Conservation (phyloP, 208 protist genomes). For the Acanthamoeba triangularis region DNA sequence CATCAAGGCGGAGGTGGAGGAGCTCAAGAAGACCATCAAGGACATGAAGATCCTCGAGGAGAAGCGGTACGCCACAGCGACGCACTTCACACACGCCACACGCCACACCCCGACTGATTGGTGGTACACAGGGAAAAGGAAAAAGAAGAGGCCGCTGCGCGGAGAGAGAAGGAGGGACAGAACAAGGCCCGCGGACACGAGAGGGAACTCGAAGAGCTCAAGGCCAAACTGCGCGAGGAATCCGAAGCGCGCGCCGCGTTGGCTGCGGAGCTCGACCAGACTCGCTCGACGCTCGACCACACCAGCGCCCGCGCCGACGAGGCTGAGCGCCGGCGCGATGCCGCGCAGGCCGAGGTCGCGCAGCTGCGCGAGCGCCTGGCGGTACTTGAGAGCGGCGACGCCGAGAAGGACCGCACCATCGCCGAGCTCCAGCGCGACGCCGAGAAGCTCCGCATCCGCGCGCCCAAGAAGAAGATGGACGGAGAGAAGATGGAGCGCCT, state of each 20-base stretch:
- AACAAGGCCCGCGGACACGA: neutral
- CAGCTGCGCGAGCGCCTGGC: neutral
- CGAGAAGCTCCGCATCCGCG: conserved; percentile 23
- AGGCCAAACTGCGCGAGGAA: neutral
- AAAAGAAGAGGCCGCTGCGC: neutral
- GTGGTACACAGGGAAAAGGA: neutral
- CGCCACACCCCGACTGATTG: no score
- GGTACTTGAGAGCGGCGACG: neutral
- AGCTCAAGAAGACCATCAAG: neutral
- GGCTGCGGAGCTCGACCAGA: neutral
- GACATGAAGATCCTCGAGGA: conserved; percentile 36
- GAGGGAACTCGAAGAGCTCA: conserved; percentile 28
- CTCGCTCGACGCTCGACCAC: neutral
- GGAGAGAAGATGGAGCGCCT: conserved; percentile 8
- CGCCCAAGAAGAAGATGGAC: neutral
- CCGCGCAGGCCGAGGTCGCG: neutral
- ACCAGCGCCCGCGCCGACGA: neutral
- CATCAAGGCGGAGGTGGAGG: neutral
- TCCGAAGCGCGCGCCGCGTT: neutral
- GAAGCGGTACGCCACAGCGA: neutral
- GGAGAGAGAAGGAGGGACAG: neutral
- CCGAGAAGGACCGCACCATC: neutral
- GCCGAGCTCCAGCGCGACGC: neutral
- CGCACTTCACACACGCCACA: no score
- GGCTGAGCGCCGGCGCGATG: neutral